Evolutionary conservation across 2,329 filamentous ascomycete species (phyloP).

Genomic region (Diplodia seriata): DNA sequence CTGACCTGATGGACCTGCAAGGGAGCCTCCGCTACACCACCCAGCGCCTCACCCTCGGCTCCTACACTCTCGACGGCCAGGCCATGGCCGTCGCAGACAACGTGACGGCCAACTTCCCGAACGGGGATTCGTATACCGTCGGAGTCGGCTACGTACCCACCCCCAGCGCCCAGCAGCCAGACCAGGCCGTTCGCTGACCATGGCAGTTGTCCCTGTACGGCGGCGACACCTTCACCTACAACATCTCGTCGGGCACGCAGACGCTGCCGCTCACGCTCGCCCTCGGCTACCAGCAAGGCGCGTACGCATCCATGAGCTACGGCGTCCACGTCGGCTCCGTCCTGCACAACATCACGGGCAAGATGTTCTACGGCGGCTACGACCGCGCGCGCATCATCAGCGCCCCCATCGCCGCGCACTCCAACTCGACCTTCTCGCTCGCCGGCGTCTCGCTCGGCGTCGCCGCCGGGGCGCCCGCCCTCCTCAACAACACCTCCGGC

Average conservation of each 20-base stretch:
- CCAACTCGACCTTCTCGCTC: conserved; percentile 39
- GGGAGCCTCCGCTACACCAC: conserved; percentile 1
- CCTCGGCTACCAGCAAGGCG: background rate
- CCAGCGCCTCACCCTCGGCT: background rate
- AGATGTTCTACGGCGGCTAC: conserved; percentile 47
- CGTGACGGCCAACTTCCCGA: background rate
- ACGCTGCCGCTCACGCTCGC: background rate
- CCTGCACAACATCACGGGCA: conserved; percentile 39
- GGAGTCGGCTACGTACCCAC: conserved; percentile 14
- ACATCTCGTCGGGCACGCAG: background rate
- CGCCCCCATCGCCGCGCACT: conserved; percentile 35
- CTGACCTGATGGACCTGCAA: background rate
- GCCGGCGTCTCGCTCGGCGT: conserved; percentile 49
- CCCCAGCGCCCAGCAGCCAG: background rate
- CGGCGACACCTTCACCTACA: background rate
- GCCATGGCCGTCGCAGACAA: conserved; percentile 8
- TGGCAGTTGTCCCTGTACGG: conserved; percentile 7
- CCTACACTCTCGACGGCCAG: background rate
- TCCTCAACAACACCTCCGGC: conserved; percentile 26
- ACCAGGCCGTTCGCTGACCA: background rate
- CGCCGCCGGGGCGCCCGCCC: conserved; percentile 41
- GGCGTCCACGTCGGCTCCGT: conserved; percentile 48
- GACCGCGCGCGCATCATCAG: conserved; percentile 44
- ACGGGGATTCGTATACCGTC: conserved; percentile 2
- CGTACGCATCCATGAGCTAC: conserved; percentile 41